phyloP scores from a whole-genome alignment of 805 yeast genomes.

The Candida taoyuanica region DNA sequence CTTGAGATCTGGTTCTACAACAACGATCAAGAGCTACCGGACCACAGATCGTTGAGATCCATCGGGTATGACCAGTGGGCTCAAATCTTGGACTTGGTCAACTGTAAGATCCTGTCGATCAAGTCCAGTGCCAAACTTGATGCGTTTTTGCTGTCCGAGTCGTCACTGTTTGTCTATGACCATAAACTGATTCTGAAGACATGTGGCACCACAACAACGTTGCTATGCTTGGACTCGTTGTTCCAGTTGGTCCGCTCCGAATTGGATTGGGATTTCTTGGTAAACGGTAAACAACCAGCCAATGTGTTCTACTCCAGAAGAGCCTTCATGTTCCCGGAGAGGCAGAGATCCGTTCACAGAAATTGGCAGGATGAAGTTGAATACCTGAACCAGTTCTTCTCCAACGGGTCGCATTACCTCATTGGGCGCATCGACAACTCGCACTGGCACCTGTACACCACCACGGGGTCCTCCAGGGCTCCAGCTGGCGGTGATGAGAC shows the following conservation, averaged over 20 bases:
- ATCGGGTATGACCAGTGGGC: constrained; percentile 70
- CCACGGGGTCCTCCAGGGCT: constrained; percentile 24
- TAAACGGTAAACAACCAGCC: constrained; percentile 37
- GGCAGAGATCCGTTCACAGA: constrained; percentile 74
- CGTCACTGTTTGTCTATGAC: constrained; percentile 83
- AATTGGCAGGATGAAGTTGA: constrained; percentile 81
- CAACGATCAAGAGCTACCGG: constrained; percentile 31
- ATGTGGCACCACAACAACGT: constrained; percentile 93
- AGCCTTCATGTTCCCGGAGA: constrained; percentile 87
- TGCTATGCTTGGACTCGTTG: constrained; percentile 66
- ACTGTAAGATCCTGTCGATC: constrained; percentile 83
- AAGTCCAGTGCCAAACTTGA: constrained; percentile 63
- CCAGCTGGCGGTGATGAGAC: constrained; percentile 52
- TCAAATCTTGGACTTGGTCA: constrained; percentile 69
- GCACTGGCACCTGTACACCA: constrained; percentile 87
- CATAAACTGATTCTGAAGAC: constrained; percentile 86
- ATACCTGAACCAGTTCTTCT: constrained; percentile 62
- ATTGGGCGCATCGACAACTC: constrained; percentile 79
- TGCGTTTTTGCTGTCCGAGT: constrained; percentile 83
- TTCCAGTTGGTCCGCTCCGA: constrained; percentile 45
- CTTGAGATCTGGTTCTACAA: constrained; percentile 86
- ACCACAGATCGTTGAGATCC: constrained; percentile 51
- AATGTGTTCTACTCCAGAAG: constrained; percentile 87
- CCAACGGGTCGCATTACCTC: constrained; percentile 58
- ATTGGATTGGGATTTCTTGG: constrained; percentile 38